These are phyloP conservation scores for Venturia nashicola DNA, from an alignment of 2,329 filamentous ascomycete genomes.

Conservation along the genomic window DNA sequence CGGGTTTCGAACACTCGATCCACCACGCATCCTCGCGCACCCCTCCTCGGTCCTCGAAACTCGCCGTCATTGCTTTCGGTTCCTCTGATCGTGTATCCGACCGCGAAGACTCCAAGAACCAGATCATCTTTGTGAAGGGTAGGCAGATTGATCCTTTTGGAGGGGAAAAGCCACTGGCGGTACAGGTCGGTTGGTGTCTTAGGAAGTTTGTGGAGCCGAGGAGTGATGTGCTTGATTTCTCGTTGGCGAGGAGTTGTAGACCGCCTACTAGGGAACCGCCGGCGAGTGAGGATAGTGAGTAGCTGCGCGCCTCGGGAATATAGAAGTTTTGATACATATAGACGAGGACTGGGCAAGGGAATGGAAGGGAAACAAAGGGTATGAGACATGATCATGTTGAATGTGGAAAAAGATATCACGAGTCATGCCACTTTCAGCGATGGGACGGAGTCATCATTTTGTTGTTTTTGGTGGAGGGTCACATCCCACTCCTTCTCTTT, in stretches of 20 bases:
- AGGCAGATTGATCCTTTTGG: conserved; percentile 30
- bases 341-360: background rate
- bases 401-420: too few species aligned
- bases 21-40: background rate
- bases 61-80: conserved; percentile 35
- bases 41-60: conserved; percentile 19
- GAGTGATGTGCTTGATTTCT: conserved; percentile 34
- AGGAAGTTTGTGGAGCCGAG: conserved; percentile 33
- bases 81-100: conserved; percentile 35
- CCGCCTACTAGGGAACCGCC: conserved; percentile 25
- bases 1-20: conserved; percentile 20
- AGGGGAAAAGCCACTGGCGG: conserved; percentile 25
- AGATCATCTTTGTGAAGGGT: conserved; percentile 34
- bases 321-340: background rate
- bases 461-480: too few species aligned
- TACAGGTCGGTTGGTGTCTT: conserved; percentile 33
- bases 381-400: too few species aligned
- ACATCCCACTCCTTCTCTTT: too few species aligned
- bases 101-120: conserved; percentile 33
- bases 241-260: conserved; percentile 22
- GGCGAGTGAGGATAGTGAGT: conserved; percentile 10
- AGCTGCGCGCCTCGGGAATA: background rate
- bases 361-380: background rate
- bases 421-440: too few species aligned
- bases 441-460: too few species aligned